Base-by-base conservation (phyloP, 768 basidiomycete species). In the Tricholoma flavovirens region DNA sequence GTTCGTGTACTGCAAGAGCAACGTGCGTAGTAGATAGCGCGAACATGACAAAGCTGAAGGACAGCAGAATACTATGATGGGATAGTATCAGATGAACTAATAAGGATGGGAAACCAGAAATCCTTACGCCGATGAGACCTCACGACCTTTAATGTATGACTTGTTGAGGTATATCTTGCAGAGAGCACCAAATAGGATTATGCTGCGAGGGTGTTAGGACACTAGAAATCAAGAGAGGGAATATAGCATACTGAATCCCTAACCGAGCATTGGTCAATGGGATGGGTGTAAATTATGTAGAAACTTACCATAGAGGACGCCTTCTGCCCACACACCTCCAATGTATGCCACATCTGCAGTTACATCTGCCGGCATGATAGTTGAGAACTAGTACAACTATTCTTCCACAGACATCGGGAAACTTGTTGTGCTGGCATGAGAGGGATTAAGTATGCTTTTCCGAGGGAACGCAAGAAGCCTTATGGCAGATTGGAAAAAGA, bases 271-370 rank as follows among this genome's bases (percentile, higher is more conserved):
- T 24, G 38, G 22, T 12, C 17, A 19, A n/a, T 14, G 21, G 15
- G 21, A 45, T 11, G n/a, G 7, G 5, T 21, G 5, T 21, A 40
- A 8, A 42, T n/a, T 8, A 40, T n/a, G 21, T 21, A 17, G 2
- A 3, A 9, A 46, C 64, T 35, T 53, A 63, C 68, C 68, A 51
- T 67, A 69, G 11, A 69, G 38, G 22, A 69, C 63, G 14, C 65
- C 68, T 53, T 69, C 66, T 30, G 63, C 60, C 68, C 68, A 69
- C n/a, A 69, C 60, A 11, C 66, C 68, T n/a, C 63, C 65, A 24
- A 69, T 65, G 55, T 69, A 69, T 9, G 66, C 64, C 35, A 67
- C 68, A 55, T 67, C 66, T 4, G 66, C 65, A 40, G 65, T 57
- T 35, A 69, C 65, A 54, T 69, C 68, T 40, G 64, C 55, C 19